Conservation (phyloP, 1,284 basidiomycete species). For the Puccinia novopanici region DNA sequence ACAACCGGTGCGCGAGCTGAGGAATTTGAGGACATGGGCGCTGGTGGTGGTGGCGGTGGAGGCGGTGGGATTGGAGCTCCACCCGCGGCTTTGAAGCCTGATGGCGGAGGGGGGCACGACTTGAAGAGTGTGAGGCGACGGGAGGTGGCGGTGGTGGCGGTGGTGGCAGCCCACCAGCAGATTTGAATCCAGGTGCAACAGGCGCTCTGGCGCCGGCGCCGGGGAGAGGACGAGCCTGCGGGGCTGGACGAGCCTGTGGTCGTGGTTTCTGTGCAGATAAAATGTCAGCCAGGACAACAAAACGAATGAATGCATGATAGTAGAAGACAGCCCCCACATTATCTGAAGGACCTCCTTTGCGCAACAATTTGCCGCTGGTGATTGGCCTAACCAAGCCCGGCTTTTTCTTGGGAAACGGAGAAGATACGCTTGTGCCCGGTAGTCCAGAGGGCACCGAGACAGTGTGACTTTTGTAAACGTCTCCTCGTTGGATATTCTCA, state of each 20-base stretch:
- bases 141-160: conserved; percentile 65
- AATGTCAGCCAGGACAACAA: conserved; percentile 58
- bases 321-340: conserved; percentile 60
- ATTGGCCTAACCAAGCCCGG: conserved; percentile 79
- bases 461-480: conserved; percentile 89
- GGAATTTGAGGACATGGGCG: conserved; percentile 62
- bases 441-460: conserved; percentile 88
- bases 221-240: conserved; percentile 57
- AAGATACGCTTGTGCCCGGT: conserved; percentile 75
- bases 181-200: conserved; percentile 32
- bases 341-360: conserved; percentile 71
- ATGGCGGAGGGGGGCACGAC: no score
- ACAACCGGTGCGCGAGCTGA: conserved; percentile 16
- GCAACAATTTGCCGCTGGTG: conserved; percentile 77
- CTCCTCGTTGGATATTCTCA: conserved; percentile 77
- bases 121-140: conserved; percentile 28
- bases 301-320: conserved; percentile 12
- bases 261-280: conserved; percentile 53
- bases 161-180: conserved; percentile 53
- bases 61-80: conserved; percentile 63
- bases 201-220: conserved; percentile 37
- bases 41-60: conserved; percentile 66
- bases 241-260: conserved; percentile 54
- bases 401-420: conserved; percentile 82
- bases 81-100: conserved; percentile 12